Evolutionary conservation across 495 filamentous ascomycete genomes (phyloP), one percentile per base, ranked within the genome.

Genomic region (Penicillium roqueforti): DNA sequence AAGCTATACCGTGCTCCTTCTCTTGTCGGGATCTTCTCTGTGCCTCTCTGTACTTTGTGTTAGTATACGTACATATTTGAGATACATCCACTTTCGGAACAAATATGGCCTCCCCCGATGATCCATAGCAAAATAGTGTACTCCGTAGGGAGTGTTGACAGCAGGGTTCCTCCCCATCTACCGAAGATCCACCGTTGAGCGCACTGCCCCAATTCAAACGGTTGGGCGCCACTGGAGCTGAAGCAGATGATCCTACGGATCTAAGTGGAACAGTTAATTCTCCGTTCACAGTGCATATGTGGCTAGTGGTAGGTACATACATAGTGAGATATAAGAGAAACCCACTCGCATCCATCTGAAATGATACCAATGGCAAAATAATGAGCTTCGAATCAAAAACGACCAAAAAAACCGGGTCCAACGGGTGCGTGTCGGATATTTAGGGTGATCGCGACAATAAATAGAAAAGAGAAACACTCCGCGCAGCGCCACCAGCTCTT

Each of bases 381-480:
- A 13, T 31, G 28, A 31, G 28, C 28, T 31, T 36, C 32, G 5
- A 36, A 36, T 34, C 13, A 34, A 5, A n/a, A n/a, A 1, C 14
- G 0, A n/a, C 4, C 13, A 36, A 36, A n/a, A 36, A 31, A 36
- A 16, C 5, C 32, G 32, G 32, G 32, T 36, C 32, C 4, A 31
- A 31, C 28, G 28, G 28, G 28, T 31, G 28, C 28, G 9, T 31
- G 28, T 31, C 3, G 28, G 28, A 31, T 31, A 31, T 31, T 31
- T 31, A 31, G 28, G 28, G 10, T 10, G 28, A 31, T 31, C 28
- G 9, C 28, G 28, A 31, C 47, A 62, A 55, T 53, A 56, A 56
- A 45, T 47, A 62, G 49, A 58, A 52, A 19, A 52, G 42, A 39
- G 31, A 48, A 32, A 37, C n/a, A 25, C 26, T 54, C 39, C 53